Evolutionary conservation across 257 asterid genomes (phyloP), one percentile per base, ranked within the genome.

Genomic region (Eustoma russellianum): DNA sequence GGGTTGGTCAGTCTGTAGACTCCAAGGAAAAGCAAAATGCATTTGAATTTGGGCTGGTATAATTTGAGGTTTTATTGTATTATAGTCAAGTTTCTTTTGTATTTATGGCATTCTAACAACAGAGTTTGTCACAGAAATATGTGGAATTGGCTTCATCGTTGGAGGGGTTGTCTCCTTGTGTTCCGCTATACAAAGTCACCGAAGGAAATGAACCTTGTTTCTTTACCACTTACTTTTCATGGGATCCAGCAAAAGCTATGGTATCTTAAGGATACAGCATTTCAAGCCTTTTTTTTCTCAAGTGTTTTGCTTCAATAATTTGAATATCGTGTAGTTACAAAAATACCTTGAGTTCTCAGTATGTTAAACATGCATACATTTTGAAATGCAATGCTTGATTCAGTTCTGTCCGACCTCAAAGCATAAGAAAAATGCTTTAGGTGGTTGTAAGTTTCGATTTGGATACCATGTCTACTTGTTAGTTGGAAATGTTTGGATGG

Each of bases 181-280:
- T 89, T 61, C 95, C 97, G 33, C 66, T 89, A 46, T 86, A 86
- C 71, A 81, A 69, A 77, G 69, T 89, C 54, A 70, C 86, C 0
- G 97, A 89, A 83, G 97, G 95, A 76, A 79, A 79, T 47, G 97
- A 89, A 75, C 97, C 97, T 17, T 66, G 82, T 84, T 83, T 89
- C 85, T 89, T 86, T 79, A 89, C 97, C 49, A 61, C 90, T 61
- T 81, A 61, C 66, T 89, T 89, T 70, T 81, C 85, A 11, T 89
- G 97, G 97, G 97, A 89, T 70, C 77, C 88, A 40, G 86, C 93
- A 65, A 89, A 86, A 81, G 95, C 97, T 58, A 79, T 41, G 70
- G 97, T 89, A 86, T 15, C 84, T 51, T 30, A 60, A 33, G 63
- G 49, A 38, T 0, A 3, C 5, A 7, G 11, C 7, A 11, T 7